phyloP scores from a whole-genome alignment of 345 rosid species.

The Gynandropsis gynandra region DNA sequence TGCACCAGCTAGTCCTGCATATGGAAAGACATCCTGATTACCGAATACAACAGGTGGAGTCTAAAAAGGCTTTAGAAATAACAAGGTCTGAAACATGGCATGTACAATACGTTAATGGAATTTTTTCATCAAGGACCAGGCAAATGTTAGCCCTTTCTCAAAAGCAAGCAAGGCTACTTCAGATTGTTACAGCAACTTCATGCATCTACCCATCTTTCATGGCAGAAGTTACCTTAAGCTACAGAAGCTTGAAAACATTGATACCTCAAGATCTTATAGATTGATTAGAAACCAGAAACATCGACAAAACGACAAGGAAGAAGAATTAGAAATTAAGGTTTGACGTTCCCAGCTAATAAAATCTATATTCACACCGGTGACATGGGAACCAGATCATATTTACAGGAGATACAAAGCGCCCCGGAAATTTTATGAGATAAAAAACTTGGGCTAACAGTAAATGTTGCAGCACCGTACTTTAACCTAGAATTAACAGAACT shows the following conservation, averaged over 20 bases:
- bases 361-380: too few species aligned
- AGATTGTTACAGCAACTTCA: not conserved
- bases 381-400: too few species aligned
- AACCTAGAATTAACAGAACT: too few species aligned
- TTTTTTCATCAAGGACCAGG: not conserved
- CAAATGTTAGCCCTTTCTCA: not conserved
- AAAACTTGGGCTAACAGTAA: too few species aligned
- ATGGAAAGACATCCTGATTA: constrained; percentile 21
- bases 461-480: too few species aligned
- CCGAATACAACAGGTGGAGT: not conserved
- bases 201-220: not conserved
- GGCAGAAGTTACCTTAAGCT: not conserved
- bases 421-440: too few species aligned
- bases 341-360: not conserved
- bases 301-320: not conserved
- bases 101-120: not conserved
- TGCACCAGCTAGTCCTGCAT: constrained; percentile 94
- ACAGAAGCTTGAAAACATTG: not conserved
- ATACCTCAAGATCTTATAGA: not conserved
- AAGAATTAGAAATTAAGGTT: not conserved
- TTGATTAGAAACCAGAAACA: not conserved
- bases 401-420: too few species aligned
- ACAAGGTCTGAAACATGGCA: not conserved
- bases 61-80: not conserved
- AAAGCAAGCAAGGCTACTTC: not conserved